phyloP scores from a whole-genome alignment of 306 rosid species.

The Rosa persica region DNA sequence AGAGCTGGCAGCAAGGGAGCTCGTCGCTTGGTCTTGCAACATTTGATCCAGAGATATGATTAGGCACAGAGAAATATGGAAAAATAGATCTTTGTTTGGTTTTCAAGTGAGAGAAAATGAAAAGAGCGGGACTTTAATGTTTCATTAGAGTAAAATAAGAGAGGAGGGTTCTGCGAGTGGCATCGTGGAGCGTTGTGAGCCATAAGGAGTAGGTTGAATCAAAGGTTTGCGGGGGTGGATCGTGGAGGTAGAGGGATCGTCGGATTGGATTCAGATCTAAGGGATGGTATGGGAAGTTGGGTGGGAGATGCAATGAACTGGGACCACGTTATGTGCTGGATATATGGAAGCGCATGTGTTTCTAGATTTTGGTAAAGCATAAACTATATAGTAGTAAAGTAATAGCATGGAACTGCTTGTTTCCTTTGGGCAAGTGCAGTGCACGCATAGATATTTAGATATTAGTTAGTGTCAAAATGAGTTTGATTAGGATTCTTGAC shows the following conservation, averaged over 20 bases:
- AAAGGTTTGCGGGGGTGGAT: slow-evolving; percentile 44
- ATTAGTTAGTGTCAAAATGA: background rate
- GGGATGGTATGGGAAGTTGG: slow-evolving; percentile 24
- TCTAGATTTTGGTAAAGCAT: slow-evolving; percentile 7
- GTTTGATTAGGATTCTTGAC: background rate
- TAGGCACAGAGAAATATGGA: background rate
- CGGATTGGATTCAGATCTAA: slow-evolving; percentile 28
- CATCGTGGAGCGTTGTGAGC: slow-evolving; percentile 62
- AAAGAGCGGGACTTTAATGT: slow-evolving; percentile 39
- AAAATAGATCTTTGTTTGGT: background rate
- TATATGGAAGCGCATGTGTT: slow-evolving; percentile 2
- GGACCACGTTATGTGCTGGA: slow-evolving; percentile 35
- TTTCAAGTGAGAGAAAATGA: background rate
- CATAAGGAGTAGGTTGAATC: slow-evolving; percentile 50
- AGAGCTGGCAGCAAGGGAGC: slow-evolving; percentile 56
- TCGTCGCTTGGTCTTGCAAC: slow-evolving; percentile 48
- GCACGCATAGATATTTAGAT: background rate
- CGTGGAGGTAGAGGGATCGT: slow-evolving; percentile 47
- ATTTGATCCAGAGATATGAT: slow-evolving; percentile 26
- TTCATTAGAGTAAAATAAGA: slow-evolving; percentile 2
- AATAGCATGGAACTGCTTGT: background rate
- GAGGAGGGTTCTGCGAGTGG: slow-evolving; percentile 14
- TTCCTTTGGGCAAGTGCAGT: background rate
- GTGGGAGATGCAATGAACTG: slow-evolving; percentile 12
- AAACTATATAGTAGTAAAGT: background rate